These are phyloP conservation scores for Noccaea bulbosa DNA, from an alignment of 345 rosid genomes.

Conservation along the genomic window DNA sequence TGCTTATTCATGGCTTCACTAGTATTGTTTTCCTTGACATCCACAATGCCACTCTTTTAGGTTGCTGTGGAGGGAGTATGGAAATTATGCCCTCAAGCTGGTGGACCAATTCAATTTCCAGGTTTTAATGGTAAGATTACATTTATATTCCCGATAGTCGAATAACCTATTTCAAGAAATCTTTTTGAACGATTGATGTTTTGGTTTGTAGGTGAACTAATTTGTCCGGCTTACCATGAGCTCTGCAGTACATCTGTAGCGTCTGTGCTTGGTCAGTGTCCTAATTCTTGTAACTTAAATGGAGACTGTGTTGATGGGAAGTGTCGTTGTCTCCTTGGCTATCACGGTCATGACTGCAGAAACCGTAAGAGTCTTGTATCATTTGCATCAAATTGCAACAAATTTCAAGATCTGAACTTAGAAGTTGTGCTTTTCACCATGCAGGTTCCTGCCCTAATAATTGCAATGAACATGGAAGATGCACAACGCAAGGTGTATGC, in stretches of 20 bases:
- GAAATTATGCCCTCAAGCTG: slow-evolving; percentile 86
- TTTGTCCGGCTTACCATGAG: slow-evolving; percentile 91
- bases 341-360: slow-evolving; percentile 86
- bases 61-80: slow-evolving; percentile 98
- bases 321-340: slow-evolving; percentile 89
- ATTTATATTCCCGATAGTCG: slow-evolving; percentile 11
- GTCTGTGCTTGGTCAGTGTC: slow-evolving; percentile 76
- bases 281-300: slow-evolving; percentile 76
- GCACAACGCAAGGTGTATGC: slow-evolving; percentile 77
- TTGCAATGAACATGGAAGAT: slow-evolving; percentile 81
- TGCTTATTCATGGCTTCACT: slow-evolving; percentile 18
- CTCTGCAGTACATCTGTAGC: slow-evolving; percentile 65
- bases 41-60: slow-evolving; percentile 46
- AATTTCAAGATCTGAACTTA: slow-evolving; percentile 26
- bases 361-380: slow-evolving; percentile 60
- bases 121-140: slow-evolving; percentile 75
- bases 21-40: slow-evolving; percentile 17
- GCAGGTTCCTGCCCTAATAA: slow-evolving; percentile 88
- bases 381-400: background rate
- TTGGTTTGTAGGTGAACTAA: slow-evolving; percentile 72
- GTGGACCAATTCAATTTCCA: slow-evolving; percentile 88
- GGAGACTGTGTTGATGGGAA: slow-evolving; percentile 93
- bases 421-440: slow-evolving; percentile 19
- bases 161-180: background rate
- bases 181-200: slow-evolving; percentile 26